These are phyloP conservation scores for Hysterium pulicare DNA, from an alignment of 2,329 filamentous ascomycete genomes.

Conservation along the genomic window DNA sequence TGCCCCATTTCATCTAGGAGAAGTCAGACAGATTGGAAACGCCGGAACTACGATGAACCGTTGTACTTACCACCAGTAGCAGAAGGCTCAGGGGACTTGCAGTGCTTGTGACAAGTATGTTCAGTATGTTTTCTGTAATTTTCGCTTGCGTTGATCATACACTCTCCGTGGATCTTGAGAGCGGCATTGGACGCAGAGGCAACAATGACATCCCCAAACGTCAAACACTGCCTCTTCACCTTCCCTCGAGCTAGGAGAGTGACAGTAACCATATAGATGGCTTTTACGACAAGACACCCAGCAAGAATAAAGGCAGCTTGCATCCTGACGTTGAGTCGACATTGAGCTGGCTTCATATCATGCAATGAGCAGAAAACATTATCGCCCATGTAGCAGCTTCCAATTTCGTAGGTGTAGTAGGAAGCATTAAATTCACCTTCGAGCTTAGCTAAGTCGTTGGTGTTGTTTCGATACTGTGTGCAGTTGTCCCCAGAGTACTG, in stretches of 20 bases:
- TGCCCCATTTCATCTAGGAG: conserved; percentile 26
- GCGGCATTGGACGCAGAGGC: conserved; percentile 25
- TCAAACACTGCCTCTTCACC: conserved; percentile 26
- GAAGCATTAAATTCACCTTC: conserved; percentile 2
- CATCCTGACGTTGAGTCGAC: conserved; percentile 30
- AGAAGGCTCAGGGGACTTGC: conserved; percentile 17
- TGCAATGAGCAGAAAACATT: conserved; percentile 12
- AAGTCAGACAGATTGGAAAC: not conserved
- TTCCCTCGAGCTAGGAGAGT: conserved; percentile 22
- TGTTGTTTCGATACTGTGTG: conserved; percentile 10
- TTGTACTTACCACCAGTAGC: conserved; percentile 16
- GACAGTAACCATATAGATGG: conserved; percentile 27
- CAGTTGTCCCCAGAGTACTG: conserved; percentile 16
- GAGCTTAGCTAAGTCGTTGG: conserved; percentile 10
- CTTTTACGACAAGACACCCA: conserved; percentile 21
- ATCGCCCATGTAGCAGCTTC: conserved; percentile 12
- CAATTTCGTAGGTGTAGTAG: conserved; percentile 7
- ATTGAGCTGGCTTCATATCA: conserved; percentile 9
- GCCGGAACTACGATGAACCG: not conserved
- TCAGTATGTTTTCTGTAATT: conserved; percentile 8
- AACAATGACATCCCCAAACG: conserved; percentile 29
- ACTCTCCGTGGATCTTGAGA: conserved; percentile 22
- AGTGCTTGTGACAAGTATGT: conserved; percentile 32
- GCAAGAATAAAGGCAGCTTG: conserved; percentile 26
- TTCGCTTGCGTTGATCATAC: conserved; percentile 3